Evolutionary conservation across 164 flowering plant genomes (phyloP), one percentile per base, ranked within the genome.

Genomic region (Protea cynaroides): DNA sequence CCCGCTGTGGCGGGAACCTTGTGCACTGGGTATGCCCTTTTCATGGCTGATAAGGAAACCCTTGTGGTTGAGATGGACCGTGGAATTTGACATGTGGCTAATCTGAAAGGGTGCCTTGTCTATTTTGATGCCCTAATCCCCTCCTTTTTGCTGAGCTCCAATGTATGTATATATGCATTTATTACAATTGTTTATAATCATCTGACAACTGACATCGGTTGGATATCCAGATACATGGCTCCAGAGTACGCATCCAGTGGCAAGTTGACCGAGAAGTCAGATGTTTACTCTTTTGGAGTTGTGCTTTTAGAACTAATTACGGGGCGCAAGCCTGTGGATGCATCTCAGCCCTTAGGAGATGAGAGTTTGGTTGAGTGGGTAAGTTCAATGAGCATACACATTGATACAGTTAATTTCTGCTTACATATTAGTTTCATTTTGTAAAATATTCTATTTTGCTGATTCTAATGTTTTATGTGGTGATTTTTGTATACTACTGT

Each of bases 301-400:
- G 92, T 89, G 62, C 84, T 88, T 56, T 70, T 86, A 71, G 92
- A 89, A 84, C 74, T 89, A 36, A 82, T 89, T 52, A 86, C 92
- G 38, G 96, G 96, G 44, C 81, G 92, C 43, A 86, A 85, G 75
- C 86, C 92, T 62, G 92, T 89, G 36, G 96, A 89, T 75, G 54
- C 79, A 78, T 82, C 96, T 63, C 90, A 84, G 72, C 90, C 90
- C 36, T 24, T 82, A 72, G 95, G 92, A 58, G 86, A 85, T 50
- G 92, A 89, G 80, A 82, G 88, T 65, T 70, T 89, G 49, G 96
- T 89, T 73, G 90, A 86, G 72, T 86, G 96, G 92, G 96, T 89
- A 74, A 67, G 75, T 11, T 56, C 50, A 34, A 7, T 34, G 7
- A n/a, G 19, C 12, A 19, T 58, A 56, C 8, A 22, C 56, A 12